Evolutionary conservation across 106 monocot species (phyloP).

Genomic region (Amphibolis antarctica): DNA sequence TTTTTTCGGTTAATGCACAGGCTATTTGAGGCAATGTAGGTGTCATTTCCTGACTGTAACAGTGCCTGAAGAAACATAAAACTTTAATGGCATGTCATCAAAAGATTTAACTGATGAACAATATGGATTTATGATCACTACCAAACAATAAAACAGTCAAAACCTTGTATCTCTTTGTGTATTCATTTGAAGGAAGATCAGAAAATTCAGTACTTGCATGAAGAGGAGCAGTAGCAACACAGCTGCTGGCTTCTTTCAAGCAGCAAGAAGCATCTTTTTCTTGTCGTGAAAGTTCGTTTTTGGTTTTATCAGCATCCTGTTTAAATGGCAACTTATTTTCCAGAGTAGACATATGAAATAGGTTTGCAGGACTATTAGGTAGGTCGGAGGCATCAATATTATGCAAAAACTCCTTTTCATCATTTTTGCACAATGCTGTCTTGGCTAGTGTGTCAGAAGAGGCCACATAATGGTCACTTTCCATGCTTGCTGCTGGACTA

Average conservation of each 20-base stretch:
- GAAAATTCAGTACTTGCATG: neutral
- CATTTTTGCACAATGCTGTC: conserved; percentile 12
- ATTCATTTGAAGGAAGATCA: conserved; percentile 20
- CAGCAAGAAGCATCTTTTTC: conserved; percentile 10
- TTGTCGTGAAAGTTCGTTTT: conserved; percentile 16
- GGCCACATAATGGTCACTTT: conserved; percentile 14
- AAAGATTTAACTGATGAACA: neutral
- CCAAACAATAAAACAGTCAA: neutral
- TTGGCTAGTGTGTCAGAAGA: conserved; percentile 13
- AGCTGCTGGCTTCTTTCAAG: neutral
- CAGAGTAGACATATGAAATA: conserved; percentile 7
- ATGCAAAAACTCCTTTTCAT: conserved; percentile 10
- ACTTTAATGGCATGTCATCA: neutral
- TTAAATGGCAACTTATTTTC: conserved; percentile 17
- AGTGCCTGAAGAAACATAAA: neutral
- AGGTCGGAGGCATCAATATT: conserved; percentile 11
- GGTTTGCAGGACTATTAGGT: conserved; percentile 14
- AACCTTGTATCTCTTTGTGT: conserved; percentile 33
- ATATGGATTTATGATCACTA: neutral
- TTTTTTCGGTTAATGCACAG: conserved; percentile 9
- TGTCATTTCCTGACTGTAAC: conserved; percentile 27
- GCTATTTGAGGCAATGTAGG: conserved; percentile 12
- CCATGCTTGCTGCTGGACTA: conserved; percentile 8
- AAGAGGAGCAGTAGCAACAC: conserved; percentile 3
- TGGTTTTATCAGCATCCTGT: conserved; percentile 16